These are phyloP conservation scores for Gomphus sp. DNA, from an alignment of 1,284 basidiomycete genomes.

Conservation along the genomic window DNA sequence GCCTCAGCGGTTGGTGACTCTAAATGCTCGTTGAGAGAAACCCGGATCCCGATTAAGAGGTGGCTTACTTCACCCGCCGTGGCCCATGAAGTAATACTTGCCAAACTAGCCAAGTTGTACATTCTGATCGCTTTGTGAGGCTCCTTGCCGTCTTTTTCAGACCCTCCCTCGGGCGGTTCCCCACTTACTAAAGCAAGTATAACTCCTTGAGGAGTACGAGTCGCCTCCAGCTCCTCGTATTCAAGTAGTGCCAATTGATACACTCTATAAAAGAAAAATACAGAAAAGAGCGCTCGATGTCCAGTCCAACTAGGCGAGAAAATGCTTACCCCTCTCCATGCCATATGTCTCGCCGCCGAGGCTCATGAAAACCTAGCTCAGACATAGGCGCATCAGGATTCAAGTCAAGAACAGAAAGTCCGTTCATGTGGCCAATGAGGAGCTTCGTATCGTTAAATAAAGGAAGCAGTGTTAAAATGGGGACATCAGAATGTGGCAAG, in stretches of 20 bases:
- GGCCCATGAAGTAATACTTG: constrained; percentile 64
- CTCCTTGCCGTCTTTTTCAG: constrained; percentile 29
- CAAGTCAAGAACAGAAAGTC: constrained; percentile 70
- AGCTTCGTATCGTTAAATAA: constrained; percentile 51
- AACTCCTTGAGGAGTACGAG: constrained; percentile 60
- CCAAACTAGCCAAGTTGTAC: constrained; percentile 70
- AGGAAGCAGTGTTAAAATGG: constrained; percentile 64
- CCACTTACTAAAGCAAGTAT: constrained; percentile 64
- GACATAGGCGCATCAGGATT: constrained; percentile 54
- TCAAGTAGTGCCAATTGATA: constrained; percentile 69
- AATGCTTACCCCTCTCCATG: constrained; percentile 58
- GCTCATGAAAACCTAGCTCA: constrained; percentile 57
- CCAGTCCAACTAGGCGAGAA: not conserved
- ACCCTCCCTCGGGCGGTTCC: constrained; percentile 29
- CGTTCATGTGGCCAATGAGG: constrained; percentile 67
- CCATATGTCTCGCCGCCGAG: constrained; percentile 59
- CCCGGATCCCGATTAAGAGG: not conserved
- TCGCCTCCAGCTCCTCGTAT: constrained; percentile 42
- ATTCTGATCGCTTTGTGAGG: constrained; percentile 58
- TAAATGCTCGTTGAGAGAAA: constrained; percentile 19
- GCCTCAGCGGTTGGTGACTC: constrained; percentile 52
- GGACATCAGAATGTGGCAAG: constrained; percentile 64
- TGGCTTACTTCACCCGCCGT: constrained; percentile 49
- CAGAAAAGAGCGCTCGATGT: not conserved
- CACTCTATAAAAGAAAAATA: constrained; percentile 35